Percentiles rank a stretch among this genome's conserved stretches.
phyloP scores from a whole-genome alignment of 2,329 filamentous ascomycete genomes.

The Clonostachys rosea region DNA sequence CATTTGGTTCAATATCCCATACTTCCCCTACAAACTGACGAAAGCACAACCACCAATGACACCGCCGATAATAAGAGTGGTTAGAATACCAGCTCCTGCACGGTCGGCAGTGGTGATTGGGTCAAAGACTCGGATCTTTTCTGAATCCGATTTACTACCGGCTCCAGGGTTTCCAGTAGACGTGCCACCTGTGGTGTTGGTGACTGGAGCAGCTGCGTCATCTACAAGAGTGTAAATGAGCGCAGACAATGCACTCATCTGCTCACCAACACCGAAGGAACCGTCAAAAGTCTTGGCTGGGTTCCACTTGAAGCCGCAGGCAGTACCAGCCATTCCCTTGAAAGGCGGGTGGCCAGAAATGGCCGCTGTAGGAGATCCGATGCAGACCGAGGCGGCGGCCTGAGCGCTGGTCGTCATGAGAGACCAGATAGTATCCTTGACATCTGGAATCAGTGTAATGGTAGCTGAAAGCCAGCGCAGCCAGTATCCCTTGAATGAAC shows the following conservation, averaged over 20 bases:
- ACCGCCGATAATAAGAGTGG: conserved; percentile 41
- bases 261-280: conserved; percentile 58
- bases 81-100: conserved; percentile 52
- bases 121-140: conserved; percentile 14
- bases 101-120: conserved; percentile 43
- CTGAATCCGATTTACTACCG: conserved; percentile 23
- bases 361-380: conserved; percentile 30
- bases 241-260: conserved; percentile 63
- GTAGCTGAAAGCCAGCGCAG: conserved; percentile 60
- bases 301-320: conserved; percentile 67
- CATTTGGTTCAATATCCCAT: no score
- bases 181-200: conserved; percentile 53
- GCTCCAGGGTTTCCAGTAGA: conserved; percentile 45
- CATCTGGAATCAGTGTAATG: conserved; percentile 49
- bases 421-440: conserved; percentile 40
- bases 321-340: conserved; percentile 49
- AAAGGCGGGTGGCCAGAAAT: conserved; percentile 18
- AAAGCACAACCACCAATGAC: conserved; percentile 46
- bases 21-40: conserved; percentile 13
- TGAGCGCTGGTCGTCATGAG: conserved; percentile 45
- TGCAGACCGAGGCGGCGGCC: conserved; percentile 48
- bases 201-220: conserved; percentile 37
- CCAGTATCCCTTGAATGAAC: conserved; percentile 73
- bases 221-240: conserved; percentile 56
- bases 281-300: conserved; percentile 49